Evolutionary conservation across 768 basidiomycete species (phyloP), one percentile per base, ranked within the genome.

Genomic region (Lactarius evosmus): DNA sequence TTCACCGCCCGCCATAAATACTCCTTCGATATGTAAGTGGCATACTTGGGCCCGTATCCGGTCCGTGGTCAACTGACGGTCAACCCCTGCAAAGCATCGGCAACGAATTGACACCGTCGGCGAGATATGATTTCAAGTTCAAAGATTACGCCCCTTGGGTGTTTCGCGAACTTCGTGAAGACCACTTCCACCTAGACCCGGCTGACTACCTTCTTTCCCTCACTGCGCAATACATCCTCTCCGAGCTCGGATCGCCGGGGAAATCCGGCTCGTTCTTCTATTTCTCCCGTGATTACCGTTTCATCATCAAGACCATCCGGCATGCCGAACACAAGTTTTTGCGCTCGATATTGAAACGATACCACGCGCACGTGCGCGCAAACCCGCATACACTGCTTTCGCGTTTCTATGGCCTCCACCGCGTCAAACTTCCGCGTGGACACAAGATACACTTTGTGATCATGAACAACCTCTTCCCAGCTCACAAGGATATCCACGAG

Each of bases 251-350:
- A 25, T 97, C 95, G 0, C 96, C 97, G 0, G 97, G 97, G 34
- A 99, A 99, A 79, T 95, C 93, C 1, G 97, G 97, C 33, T 95
- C 93, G 16, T 99, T 99, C 78, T 99, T 99, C 81, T 99, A 98
- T 77, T 98, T 98, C 74, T 97, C 95, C 7, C 84, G 95, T 46
- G 96, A 99, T 79, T 99, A 98, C 72, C 89, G 96, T 2, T 99
- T 97, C 80, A 99, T 99, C 78, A 98, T 99, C 85, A 99, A 99
- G 78, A 99, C 96, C 19, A 98, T 99, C 66, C 91, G 86, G 16
- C 93, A 95, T 71, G 82, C 85, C 38, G 97, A 99, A 73, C 95
- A 97, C 81, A 91, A 93, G 74, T 98, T 95, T 75, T 81, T 99
- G 1, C 83, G 95, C 27, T 81, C 80, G 11, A 91, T 98, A 67